Conservation (phyloP, 176 grass and related monocot genomes). For the Oryza australiensis region DNA sequence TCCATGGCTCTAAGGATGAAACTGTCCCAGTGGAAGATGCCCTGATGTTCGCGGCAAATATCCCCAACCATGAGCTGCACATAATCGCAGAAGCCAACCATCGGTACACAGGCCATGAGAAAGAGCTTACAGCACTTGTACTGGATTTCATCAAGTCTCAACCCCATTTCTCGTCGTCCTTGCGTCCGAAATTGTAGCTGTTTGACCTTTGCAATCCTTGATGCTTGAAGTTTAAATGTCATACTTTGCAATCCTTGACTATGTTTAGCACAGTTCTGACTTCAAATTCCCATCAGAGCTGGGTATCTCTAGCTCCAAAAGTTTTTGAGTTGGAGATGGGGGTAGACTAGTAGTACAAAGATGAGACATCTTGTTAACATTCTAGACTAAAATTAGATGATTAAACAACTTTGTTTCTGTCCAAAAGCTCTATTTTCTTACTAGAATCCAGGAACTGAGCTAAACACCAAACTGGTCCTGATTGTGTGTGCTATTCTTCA, state of each 20-base stretch:
- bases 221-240: background rate
- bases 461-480: background rate
- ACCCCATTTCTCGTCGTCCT: background rate
- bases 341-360: background rate
- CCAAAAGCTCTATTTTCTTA: too few species aligned
- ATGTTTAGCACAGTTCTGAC: background rate
- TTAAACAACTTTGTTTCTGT: background rate
- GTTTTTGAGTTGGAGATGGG: background rate
- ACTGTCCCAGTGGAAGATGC: slow-evolving; percentile 66
- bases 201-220: background rate
- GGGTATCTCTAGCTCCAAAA: background rate
- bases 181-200: slow-evolving; percentile 55
- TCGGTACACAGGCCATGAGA: slow-evolving; percentile 58
- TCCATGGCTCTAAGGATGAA: slow-evolving; percentile 81
- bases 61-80: slow-evolving; percentile 69
- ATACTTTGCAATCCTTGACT: background rate
- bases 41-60: slow-evolving; percentile 61
- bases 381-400: background rate
- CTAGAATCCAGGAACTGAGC: background rate
- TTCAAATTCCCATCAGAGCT: background rate
- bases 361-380: background rate
- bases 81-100: slow-evolving; percentile 71
- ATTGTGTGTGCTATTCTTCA: background rate
- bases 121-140: slow-evolving; percentile 47
- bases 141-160: slow-evolving; percentile 52